Evolutionary conservation across 768 basidiomycete genomes (phyloP).

Genomic region (Boletus rufocinnamomeus): DNA sequence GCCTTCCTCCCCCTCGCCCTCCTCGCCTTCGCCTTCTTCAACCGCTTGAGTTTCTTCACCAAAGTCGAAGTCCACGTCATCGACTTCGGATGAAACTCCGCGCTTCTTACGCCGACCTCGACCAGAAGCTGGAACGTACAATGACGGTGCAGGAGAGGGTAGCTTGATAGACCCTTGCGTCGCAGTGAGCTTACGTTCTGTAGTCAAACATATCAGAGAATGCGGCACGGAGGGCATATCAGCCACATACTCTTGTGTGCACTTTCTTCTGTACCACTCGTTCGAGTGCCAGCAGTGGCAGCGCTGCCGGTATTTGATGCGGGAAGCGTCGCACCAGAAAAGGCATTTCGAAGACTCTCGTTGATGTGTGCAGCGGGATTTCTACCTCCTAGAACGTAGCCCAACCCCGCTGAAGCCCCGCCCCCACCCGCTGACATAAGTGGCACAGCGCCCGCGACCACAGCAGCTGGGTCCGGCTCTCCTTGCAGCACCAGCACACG

Average conservation of each 20-base stretch:
- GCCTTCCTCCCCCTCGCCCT: slow-evolving; percentile 44
- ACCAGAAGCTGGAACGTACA: slow-evolving; percentile 29
- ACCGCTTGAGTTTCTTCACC: slow-evolving; percentile 32
- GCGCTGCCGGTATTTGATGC: slow-evolving; percentile 12
- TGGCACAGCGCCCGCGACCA: slow-evolving; percentile 32
- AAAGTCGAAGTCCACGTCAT: slow-evolving; percentile 38
- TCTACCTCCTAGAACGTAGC: slow-evolving; percentile 37
- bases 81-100: slow-evolving; percentile 37
- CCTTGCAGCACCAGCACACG: slow-evolving; percentile 47
- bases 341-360: slow-evolving; percentile 40
- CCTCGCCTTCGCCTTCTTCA: slow-evolving; percentile 37
- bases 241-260: slow-evolving; percentile 32
- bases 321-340: slow-evolving; percentile 31
- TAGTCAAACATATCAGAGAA: slow-evolving; percentile 5
- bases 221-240: background rate
- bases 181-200: slow-evolving; percentile 34
- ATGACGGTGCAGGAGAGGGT: slow-evolving; percentile 38
- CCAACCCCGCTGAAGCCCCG: slow-evolving; percentile 19
- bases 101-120: slow-evolving; percentile 40
- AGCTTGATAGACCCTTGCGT: slow-evolving; percentile 36
- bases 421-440: slow-evolving; percentile 18
- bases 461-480: slow-evolving; percentile 39
- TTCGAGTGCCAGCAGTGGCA: slow-evolving; percentile 15
- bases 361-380: slow-evolving; percentile 44
- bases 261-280: slow-evolving; percentile 26